Percentiles rank a stretch among this genome's conserved stretches.
phyloP scores from a whole-genome alignment of 2,329 filamentous ascomycete genomes.

The Diaporthe australafricana region DNA sequence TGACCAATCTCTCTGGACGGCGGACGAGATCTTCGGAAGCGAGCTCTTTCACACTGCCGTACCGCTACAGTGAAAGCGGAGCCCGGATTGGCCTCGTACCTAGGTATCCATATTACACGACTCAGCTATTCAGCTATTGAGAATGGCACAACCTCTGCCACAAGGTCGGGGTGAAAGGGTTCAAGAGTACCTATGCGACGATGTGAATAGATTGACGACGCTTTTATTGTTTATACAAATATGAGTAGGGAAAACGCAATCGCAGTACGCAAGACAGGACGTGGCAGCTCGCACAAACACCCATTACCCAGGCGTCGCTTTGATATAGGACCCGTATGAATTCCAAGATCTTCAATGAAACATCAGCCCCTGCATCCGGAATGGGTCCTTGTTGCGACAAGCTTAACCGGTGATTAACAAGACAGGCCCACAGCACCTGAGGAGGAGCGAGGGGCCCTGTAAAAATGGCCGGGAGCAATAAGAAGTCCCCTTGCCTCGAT shows the following conservation, averaged over 20 bases:
- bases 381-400: conserved; percentile 1
- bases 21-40: not conserved
- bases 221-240: no score
- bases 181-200: not conserved
- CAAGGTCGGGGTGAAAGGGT: no score
- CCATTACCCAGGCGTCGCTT: not conserved
- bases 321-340: not conserved
- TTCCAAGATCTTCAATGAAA: not conserved
- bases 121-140: conserved; percentile 5
- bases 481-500: not conserved
- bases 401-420: conserved; percentile 10
- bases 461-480: not conserved
- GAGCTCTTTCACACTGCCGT: not conserved
- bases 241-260: no score
- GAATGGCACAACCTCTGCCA: no score
- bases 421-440: not conserved
- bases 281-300: not conserved
- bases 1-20: not conserved
- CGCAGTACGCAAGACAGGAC: not conserved
- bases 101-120: conserved; percentile 14
- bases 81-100: not conserved
- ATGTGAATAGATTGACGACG: no score
- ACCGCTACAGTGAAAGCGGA: conserved; percentile 1
- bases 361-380: not conserved
- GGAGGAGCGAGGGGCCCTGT: not conserved